Percentiles rank a stretch among this genome's conserved stretches.
These are phyloP conservation scores for Candida sithepensis DNA, from an alignment of 805 yeast genomes.

Conservation along the genomic window DNA sequence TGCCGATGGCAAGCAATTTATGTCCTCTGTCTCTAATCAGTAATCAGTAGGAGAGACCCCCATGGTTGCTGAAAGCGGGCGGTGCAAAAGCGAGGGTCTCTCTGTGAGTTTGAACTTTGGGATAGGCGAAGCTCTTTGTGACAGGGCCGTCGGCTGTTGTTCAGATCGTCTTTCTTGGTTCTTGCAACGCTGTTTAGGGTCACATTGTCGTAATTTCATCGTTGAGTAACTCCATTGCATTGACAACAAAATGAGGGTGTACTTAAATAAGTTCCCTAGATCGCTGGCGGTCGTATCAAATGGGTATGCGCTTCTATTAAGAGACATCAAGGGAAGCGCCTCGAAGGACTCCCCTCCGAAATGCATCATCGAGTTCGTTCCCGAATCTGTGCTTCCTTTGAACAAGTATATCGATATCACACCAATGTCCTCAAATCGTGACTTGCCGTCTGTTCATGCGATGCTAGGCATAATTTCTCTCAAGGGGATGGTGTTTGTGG, in stretches of 20 bases:
- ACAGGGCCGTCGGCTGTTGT: background rate
- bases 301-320: constrained; percentile 56
- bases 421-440: constrained; percentile 21
- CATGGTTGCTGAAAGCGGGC: background rate
- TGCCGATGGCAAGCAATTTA: too few relatives aligned
- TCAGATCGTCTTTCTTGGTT: background rate
- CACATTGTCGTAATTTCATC: too few relatives aligned
- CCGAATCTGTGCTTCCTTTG: constrained; percentile 36
- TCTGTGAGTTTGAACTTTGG: too few relatives aligned
- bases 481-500: constrained; percentile 52
- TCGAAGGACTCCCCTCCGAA: constrained; percentile 29
- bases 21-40: too few relatives aligned
- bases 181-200: background rate
- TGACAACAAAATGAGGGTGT: constrained; percentile 68
- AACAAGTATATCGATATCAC: constrained; percentile 40
- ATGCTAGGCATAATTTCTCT: constrained; percentile 58
- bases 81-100: too few relatives aligned
- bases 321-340: constrained; percentile 36
- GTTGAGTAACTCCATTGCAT: too few relatives aligned
- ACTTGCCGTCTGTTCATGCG: constrained; percentile 36
- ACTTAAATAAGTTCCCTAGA: constrained; percentile 61
- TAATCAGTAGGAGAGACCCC: too few relatives aligned
- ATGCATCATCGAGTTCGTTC: constrained; percentile 53
- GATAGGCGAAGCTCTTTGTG: background rate
- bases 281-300: constrained; percentile 63